Base-by-base conservation (phyloP, 2,329 filamentous ascomycete genomes). In the Phaeosphaeriaceae sp. region DNA sequence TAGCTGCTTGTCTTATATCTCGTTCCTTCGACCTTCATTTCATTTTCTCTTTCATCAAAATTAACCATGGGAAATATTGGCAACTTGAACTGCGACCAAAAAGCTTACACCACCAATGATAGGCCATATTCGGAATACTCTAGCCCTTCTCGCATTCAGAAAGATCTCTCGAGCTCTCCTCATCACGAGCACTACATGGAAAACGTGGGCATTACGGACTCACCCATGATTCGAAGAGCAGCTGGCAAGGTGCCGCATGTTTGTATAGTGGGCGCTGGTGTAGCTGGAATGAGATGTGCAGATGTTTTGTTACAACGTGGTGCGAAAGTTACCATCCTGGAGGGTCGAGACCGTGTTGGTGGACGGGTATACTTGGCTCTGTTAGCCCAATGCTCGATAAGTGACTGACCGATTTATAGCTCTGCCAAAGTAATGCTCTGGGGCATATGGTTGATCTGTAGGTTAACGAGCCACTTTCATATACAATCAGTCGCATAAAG, bases 211-310 rank as follows among this genome's bases (percentile, higher is more conserved):
- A 53, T 48, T 20, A 17, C 33, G 38, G 51, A 61, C 9, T 38
- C 39, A 3, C 46, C 50, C 6, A 72, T 72, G 62, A 56, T 74
- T 18, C 61, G 66, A 9, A 64, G 69, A 52, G 54, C 58, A 15
- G 59, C 63, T 18, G 70, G 67, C 20, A 73, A 70, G 44, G 71
- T 64, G 36, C 81, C 82, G 6, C 84, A 85, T 54, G 73, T 90
- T 33, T 85, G 83, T 26, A 76, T 92, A n/a, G 74, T 92, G 32
- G 88, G 88, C 15, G 87, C 86, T 32, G 88, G 88, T 4, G 77
- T 90, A 20, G 81, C 87, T 5, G 88, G 88, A 0, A 76, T 92
- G n/a, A 80, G 87, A 54, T 88, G 86, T 64, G 87, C 87, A 43
- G 86, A 89, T 56, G 70, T 90, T 2, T 74, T 92, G 0, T 73